Percentiles rank a stretch among this genome's conserved stretches.
These are phyloP conservation scores for Jamesozyma piceae DNA, from an alignment of 805 yeast genomes.

Conservation along the genomic window DNA sequence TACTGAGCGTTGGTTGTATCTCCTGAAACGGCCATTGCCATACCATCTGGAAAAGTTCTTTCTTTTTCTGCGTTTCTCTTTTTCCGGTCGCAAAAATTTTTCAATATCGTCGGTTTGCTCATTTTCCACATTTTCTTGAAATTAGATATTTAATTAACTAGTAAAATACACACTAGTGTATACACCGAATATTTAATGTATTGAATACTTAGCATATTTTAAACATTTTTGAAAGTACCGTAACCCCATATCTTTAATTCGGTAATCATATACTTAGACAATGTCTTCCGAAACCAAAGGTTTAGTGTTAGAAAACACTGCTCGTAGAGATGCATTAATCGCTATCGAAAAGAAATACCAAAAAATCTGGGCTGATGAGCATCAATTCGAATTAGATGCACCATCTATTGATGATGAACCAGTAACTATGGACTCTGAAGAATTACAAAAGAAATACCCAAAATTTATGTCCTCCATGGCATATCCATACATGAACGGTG, in stretches of 20 bases:
- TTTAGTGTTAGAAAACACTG: slow-evolving; percentile 49
- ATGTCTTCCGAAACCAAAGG: slow-evolving; percentile 29
- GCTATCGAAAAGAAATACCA: slow-evolving; percentile 86
- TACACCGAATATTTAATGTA: too few relatives aligned
- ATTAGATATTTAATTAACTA: background rate
- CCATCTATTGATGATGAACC: slow-evolving; percentile 63
- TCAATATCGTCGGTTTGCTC: background rate
- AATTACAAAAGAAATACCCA: slow-evolving; percentile 69
- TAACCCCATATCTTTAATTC: background rate
- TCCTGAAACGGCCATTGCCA: background rate
- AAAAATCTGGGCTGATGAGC: slow-evolving; percentile 76
- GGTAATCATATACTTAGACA: background rate
- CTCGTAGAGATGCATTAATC: slow-evolving; percentile 89
- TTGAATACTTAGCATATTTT: too few relatives aligned
- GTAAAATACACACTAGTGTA: too few relatives aligned
- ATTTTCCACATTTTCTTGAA: background rate
- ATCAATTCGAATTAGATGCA: slow-evolving; percentile 79
- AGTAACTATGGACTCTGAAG: slow-evolving; percentile 49
- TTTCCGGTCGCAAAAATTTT: background rate
- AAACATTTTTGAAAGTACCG: too few relatives aligned
- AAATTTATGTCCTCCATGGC: slow-evolving; percentile 93
- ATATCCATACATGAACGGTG: slow-evolving; percentile 98
- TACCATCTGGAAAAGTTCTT: background rate
- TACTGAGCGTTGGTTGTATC: too few relatives aligned
- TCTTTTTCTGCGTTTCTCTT: background rate